phyloP scores from a whole-genome alignment of 2,329 filamentous ascomycete species.

The Penicillium hordei region DNA sequence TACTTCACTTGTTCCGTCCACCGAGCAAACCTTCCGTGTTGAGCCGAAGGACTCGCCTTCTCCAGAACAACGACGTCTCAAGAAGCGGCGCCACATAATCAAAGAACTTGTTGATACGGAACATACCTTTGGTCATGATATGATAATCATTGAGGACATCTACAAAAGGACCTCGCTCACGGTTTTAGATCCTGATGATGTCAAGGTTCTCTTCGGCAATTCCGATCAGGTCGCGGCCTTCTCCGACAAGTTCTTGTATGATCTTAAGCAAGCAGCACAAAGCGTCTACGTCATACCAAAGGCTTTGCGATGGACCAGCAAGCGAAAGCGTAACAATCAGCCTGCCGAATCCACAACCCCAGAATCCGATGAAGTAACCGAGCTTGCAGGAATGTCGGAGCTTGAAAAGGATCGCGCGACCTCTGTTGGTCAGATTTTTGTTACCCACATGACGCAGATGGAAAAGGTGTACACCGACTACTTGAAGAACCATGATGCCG shows the following conservation, averaged over 20 bases:
- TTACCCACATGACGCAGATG: conserved; percentile 57
- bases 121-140: conserved; percentile 83
- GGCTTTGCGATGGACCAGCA: conserved; percentile 54
- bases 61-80: conserved; percentile 57
- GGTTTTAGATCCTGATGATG: conserved; percentile 76
- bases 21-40: conserved; percentile 26
- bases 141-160: conserved; percentile 97
- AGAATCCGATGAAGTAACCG: conserved; percentile 29
- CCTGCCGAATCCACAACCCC: conserved; percentile 16
- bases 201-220: conserved; percentile 89
- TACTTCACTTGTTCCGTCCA: conserved; percentile 39
- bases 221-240: conserved; percentile 87
- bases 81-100: conserved; percentile 78
- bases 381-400: conserved; percentile 40
- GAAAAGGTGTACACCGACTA: conserved; percentile 66
- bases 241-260: conserved; percentile 73
- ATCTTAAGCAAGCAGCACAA: conserved; percentile 77
- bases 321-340: conserved; percentile 48
- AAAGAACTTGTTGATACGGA: conserved; percentile 94
- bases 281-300: conserved; percentile 71
- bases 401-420: conserved; percentile 60
- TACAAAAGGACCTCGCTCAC: conserved; percentile 91
- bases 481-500: conserved; percentile 63
- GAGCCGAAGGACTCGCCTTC: conserved; percentile 34
- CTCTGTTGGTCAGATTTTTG: conserved; percentile 59